These are phyloP conservation scores for Coemansia reversa DNA, from an alignment of 192 early-diverging fungal species.

Conservation along the genomic window DNA sequence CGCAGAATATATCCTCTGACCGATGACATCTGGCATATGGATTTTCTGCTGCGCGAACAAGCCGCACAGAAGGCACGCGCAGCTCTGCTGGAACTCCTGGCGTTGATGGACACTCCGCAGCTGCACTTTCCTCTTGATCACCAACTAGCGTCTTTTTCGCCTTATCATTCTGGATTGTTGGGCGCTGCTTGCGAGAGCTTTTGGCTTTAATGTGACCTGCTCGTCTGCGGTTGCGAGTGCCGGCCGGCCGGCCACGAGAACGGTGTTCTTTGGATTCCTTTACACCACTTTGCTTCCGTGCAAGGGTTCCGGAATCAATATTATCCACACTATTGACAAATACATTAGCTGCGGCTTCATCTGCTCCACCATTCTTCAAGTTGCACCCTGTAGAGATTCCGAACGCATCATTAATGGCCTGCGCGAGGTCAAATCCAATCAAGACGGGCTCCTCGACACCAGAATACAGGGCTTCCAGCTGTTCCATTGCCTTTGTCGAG, in stretches of 20 bases:
- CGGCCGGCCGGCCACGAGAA: constrained; percentile 23
- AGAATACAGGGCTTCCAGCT: constrained; percentile 6
- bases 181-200: not conserved
- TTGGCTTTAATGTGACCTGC: constrained; percentile 36
- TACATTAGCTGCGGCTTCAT: not conserved
- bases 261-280: constrained; percentile 1
- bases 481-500: constrained; percentile 8
- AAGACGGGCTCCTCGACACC: constrained; percentile 2
- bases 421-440: constrained; percentile 22
- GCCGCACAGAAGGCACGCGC: constrained; percentile 33
- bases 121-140: not conserved
- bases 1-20: constrained; percentile 9
- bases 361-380: not conserved
- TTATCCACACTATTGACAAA: not conserved
- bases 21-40: constrained; percentile 34
- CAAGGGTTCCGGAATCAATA: not conserved
- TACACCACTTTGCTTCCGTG: not conserved
- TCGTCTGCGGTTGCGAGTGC: constrained; percentile 36
- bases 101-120: not conserved
- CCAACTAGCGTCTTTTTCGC: not conserved
- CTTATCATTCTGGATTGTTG: not conserved
- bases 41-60: constrained; percentile 19
- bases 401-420: constrained; percentile 9
- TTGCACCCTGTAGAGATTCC: not conserved
- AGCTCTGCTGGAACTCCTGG: constrained; percentile 34